Percentiles rank a stretch among this genome's conserved stretches.
Conservation (phyloP, 75 land plant genomes). For the Pseudotsuga menziesii region DNA sequence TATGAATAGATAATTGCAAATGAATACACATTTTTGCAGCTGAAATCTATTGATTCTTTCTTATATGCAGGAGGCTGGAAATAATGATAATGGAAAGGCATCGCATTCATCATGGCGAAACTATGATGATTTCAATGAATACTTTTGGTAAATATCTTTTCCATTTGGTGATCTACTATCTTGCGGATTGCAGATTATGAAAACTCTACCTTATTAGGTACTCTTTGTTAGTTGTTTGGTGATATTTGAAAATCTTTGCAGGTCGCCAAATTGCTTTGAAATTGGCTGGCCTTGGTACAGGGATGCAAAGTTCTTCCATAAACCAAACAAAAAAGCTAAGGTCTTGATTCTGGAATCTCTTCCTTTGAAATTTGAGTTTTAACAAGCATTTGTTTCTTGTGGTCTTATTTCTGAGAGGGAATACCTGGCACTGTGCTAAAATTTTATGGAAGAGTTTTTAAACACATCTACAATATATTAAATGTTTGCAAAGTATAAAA, state of each 20-base stretch:
- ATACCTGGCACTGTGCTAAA: neutral
- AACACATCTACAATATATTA: neutral
- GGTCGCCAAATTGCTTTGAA: slow-evolving; percentile 75
- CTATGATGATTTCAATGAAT: slow-evolving; percentile 57
- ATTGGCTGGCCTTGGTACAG: slow-evolving; percentile 62
- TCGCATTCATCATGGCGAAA: slow-evolving; percentile 55
- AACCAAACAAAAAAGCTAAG: slow-evolving; percentile 46
- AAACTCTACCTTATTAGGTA: neutral
- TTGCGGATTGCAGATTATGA: neutral
- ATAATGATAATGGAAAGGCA: slow-evolving; percentile 24
- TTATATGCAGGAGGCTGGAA: slow-evolving; percentile 29
- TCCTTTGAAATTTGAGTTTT: slow-evolving; percentile 2
- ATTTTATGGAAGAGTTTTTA: neutral
- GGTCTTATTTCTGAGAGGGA: neutral
- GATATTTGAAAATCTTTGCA: slow-evolving; percentile 13
- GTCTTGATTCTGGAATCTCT: slow-evolving; percentile 11
- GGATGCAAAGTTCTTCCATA: slow-evolving; percentile 43
- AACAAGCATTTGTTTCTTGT: neutral
- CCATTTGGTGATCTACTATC: neutral
- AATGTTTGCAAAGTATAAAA: neutral
- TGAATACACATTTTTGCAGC: neutral
- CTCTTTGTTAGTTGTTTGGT: neutral
- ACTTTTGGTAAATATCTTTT: slow-evolving; percentile 28
- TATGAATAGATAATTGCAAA: neutral
- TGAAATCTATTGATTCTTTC: neutral